These are phyloP conservation scores for Venustampulla echinocandica DNA, from an alignment of 495 filamentous ascomycete species.

Conservation along the genomic window DNA sequence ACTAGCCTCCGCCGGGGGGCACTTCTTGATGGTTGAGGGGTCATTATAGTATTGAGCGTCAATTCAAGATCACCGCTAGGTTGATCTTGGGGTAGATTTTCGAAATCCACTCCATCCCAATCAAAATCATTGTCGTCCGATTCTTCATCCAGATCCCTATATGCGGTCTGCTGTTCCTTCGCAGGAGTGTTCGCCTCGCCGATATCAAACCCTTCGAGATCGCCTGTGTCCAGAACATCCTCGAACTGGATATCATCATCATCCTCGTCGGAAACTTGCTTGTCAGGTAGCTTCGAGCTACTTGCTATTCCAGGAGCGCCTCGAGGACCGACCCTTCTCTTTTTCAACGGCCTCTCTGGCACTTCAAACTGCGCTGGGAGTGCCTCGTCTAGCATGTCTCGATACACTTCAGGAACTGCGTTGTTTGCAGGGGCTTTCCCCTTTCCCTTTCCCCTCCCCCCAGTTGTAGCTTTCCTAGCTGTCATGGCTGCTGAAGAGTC, in stretches of 20 bases:
- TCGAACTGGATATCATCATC: conserved; percentile 29
- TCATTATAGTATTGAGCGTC: conserved; percentile 19
- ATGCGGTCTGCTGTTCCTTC: conserved; percentile 19
- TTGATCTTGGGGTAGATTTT: conserved; percentile 26
- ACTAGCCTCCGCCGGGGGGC: conserved; percentile 26
- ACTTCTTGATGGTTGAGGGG: conserved; percentile 21
- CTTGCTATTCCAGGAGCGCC: conserved; percentile 5
- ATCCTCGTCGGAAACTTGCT: conserved; percentile 8
- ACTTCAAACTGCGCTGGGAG: conserved; percentile 35
- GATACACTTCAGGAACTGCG: conserved; percentile 48
- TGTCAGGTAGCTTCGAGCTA: conserved; percentile 4
- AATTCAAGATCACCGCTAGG: conserved; percentile 19
- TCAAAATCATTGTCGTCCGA: conserved; percentile 53
- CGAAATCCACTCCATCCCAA: conserved; percentile 58
- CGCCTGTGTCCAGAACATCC: conserved; percentile 17
- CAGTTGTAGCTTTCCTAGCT: neutral
- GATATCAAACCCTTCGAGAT: neutral
- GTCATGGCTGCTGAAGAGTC: conserved; percentile 5
- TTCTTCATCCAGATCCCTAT: conserved; percentile 20
- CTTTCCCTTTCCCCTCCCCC: conserved; percentile 14
- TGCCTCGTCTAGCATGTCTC: conserved; percentile 60
- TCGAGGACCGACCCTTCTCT: conserved; percentile 15
- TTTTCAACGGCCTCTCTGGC: conserved; percentile 35
- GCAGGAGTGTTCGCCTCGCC: neutral
- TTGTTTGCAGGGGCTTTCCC: conserved; percentile 6